phyloP scores from a whole-genome alignment of 2,329 filamentous ascomycete species.

The Endothia cerciana region DNA sequence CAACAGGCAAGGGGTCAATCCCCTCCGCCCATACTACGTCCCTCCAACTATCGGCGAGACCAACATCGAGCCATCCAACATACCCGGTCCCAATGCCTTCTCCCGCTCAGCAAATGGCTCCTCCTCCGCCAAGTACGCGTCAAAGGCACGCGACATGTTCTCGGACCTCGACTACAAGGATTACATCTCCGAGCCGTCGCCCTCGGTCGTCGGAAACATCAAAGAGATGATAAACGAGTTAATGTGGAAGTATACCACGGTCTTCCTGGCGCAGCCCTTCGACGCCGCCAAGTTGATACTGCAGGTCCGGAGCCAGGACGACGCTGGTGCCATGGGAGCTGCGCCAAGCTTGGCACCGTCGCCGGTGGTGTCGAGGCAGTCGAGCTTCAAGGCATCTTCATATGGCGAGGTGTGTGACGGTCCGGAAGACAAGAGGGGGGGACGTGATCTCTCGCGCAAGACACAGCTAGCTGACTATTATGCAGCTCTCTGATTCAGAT shows the following conservation, averaged over 20 bases:
- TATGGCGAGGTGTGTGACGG: slow-evolving; percentile 35
- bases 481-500: slow-evolving; percentile 64
- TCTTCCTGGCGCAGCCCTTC: slow-evolving; percentile 91
- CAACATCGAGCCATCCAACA: slow-evolving; percentile 41
- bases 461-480: slow-evolving; percentile 1
- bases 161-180: slow-evolving; percentile 91
- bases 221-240: slow-evolving; percentile 82
- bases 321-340: slow-evolving; percentile 42
- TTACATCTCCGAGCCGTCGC: slow-evolving; percentile 77
- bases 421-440: background rate
- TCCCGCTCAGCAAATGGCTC: slow-evolving; percentile 42
- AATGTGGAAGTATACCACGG: slow-evolving; percentile 88
- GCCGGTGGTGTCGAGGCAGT: slow-evolving; percentile 23
- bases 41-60: slow-evolving; percentile 59
- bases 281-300: slow-evolving; percentile 95
- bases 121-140: slow-evolving; percentile 53
- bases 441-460: too few species aligned
- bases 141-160: slow-evolving; percentile 81
- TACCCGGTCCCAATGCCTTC: slow-evolving; percentile 50
- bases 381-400: slow-evolving; percentile 31
- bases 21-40: slow-evolving; percentile 72
- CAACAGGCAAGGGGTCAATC: slow-evolving; percentile 58
- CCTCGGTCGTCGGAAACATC: slow-evolving; percentile 73
- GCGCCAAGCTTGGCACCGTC: slow-evolving; percentile 29
- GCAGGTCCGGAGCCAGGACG: slow-evolving; percentile 70